These are phyloP conservation scores for Phylloporus arenicola DNA, from an alignment of 768 basidiomycete genomes.

Conservation along the genomic window DNA sequence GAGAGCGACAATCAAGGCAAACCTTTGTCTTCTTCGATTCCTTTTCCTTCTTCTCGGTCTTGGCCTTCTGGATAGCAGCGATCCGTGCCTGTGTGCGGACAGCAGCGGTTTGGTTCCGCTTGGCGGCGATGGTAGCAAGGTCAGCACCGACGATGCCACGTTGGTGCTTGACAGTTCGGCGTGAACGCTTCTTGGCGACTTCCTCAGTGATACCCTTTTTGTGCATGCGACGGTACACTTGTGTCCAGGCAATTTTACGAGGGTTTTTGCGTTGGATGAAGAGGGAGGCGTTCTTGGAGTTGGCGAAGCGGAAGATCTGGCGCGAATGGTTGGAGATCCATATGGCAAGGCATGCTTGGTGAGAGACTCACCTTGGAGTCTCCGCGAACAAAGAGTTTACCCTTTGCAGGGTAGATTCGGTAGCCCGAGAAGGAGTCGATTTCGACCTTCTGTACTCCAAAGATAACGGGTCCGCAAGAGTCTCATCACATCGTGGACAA, in stretches of 20 bases:
- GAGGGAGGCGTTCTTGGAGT: constrained; percentile 90
- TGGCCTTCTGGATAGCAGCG: constrained; percentile 88
- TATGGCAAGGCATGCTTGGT: not conserved
- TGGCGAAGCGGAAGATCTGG: constrained; percentile 93
- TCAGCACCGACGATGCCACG: constrained; percentile 98
- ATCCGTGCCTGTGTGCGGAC: constrained; percentile 75
- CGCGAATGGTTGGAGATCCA: too few relatives aligned
- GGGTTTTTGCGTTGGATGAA: constrained; percentile 99
- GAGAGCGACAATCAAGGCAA: not conserved
- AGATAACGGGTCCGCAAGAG: not conserved
- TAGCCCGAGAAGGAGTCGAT: constrained; percentile 97
- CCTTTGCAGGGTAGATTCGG: constrained; percentile 98
- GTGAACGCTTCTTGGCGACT: constrained; percentile 97
- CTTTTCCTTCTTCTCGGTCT: constrained; percentile 96
- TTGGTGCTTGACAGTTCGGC: constrained; percentile 95
- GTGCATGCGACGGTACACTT: constrained; percentile 93
- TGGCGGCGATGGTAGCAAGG: constrained; percentile 84
- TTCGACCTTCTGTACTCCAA: constrained; percentile 79
- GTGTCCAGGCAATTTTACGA: constrained; percentile 98
- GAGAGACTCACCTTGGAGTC: constrained; percentile 77
- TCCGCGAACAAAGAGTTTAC: constrained; percentile 90
- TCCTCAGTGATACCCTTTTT: constrained; percentile 99
- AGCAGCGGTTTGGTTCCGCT: constrained; percentile 86
- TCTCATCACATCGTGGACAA: not conserved
- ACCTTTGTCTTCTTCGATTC: constrained; percentile 88